phyloP scores from a whole-genome alignment of 2,329 filamentous ascomycete species.

The Sordariomycetes sp. region DNA sequence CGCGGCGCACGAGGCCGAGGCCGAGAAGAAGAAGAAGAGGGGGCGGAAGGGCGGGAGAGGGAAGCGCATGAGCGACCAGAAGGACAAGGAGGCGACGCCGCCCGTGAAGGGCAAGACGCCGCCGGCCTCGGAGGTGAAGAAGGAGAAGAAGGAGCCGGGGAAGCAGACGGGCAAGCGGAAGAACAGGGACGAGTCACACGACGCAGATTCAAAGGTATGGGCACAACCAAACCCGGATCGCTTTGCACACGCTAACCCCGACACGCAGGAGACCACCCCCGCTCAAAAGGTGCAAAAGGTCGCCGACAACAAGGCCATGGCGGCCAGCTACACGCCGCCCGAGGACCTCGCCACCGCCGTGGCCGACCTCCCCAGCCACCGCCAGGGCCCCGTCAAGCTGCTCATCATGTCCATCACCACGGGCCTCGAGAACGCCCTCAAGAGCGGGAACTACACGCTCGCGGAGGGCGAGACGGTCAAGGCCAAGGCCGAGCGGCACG shows the following conservation, averaged over 20 bases:
- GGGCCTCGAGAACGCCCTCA: conserved; percentile 56
- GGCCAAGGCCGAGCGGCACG: conserved; percentile 56
- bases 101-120: conserved; percentile 7
- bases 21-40: conserved; percentile 44
- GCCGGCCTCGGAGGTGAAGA: conserved; percentile 22
- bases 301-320: conserved; percentile 33
- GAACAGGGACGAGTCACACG: conserved; percentile 43
- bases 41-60: conserved; percentile 51
- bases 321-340: conserved; percentile 36
- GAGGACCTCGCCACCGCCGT: conserved; percentile 40
- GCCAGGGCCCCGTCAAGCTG: conserved; percentile 59
- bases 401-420: conserved; percentile 60
- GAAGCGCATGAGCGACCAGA: conserved; percentile 55
- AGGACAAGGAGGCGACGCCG: conserved; percentile 14
- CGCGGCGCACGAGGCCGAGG: conserved; percentile 50
- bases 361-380: conserved; percentile 45
- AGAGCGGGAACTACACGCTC: conserved; percentile 51
- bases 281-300: conserved; percentile 42
- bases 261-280: conserved; percentile 21
- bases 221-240: background rate
- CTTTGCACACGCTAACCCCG: conserved; percentile 1
- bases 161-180: conserved; percentile 46
- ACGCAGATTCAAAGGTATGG: conserved; percentile 38
- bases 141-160: conserved; percentile 31
- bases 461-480: conserved; percentile 54